A percentile compares a stretch with the other conserved stretches of the same genome.
These are phyloP conservation scores for Diaporthe sp. DNA, from an alignment of 2,329 filamentous ascomycete genomes.

Conservation along the genomic window DNA sequence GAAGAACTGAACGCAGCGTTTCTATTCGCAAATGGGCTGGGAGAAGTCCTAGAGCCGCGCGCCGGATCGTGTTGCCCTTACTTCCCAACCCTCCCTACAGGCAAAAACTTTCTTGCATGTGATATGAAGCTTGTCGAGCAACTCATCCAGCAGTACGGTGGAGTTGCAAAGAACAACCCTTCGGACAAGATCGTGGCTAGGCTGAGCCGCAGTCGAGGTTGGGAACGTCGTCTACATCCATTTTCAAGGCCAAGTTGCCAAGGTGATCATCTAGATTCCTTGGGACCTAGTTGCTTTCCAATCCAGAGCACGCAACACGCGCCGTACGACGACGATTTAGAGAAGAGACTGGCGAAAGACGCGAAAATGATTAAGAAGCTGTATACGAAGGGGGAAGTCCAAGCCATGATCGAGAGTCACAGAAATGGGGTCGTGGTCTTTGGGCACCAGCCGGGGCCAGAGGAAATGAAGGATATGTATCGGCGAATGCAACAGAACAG, in stretches of 20 bases:
- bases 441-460: neutral
- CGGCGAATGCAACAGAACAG: neutral
- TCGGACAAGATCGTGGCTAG: neutral
- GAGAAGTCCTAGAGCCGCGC: neutral
- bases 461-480: neutral
- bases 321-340: too few species aligned
- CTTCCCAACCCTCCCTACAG: neutral
- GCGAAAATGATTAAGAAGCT: neutral
- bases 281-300: neutral
- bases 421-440: neutral
- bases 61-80: neutral
- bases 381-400: neutral
- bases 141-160: neutral
- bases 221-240: neutral
- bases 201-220: neutral
- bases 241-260: neutral
- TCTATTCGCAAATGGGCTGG: neutral
- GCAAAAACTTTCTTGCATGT: neutral
- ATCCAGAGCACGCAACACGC: neutral
- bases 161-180: accelerated
- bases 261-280: neutral
- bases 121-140: neutral
- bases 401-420: neutral
- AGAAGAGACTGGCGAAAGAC: neutral
- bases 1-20: neutral